These are phyloP conservation scores for Papilionanthe hybrid DNA, from an alignment of 116 monocot species.

Conservation along the genomic window DNA sequence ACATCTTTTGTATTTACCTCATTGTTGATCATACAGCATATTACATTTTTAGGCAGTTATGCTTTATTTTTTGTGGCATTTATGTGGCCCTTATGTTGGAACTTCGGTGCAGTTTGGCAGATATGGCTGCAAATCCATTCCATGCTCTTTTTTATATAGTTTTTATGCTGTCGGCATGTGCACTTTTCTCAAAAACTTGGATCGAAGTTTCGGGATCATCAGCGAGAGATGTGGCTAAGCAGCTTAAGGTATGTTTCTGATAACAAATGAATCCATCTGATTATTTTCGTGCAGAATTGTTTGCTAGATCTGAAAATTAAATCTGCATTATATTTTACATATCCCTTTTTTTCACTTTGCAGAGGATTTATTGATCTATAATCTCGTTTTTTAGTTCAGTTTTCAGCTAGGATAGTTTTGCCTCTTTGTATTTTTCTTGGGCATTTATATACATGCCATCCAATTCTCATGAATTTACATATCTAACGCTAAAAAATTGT, in stretches of 20 bases:
- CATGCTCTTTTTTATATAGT: conserved; percentile 68
- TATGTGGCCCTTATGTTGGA: background rate
- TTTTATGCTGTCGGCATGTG: conserved; percentile 64
- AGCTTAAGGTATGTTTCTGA: conserved; percentile 44
- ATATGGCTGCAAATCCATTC: conserved; percentile 59
- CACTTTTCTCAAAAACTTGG: conserved; percentile 69
- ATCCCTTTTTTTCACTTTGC: too few species aligned
- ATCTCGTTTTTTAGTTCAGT: too few species aligned
- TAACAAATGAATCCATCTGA: too few species aligned
- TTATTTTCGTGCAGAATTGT: too few species aligned
- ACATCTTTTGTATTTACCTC: background rate
- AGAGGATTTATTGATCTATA: too few species aligned
- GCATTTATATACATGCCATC: too few species aligned
- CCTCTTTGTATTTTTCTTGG: too few species aligned
- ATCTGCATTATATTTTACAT: too few species aligned
- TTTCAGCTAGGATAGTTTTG: too few species aligned
- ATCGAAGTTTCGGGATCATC: conserved; percentile 68
- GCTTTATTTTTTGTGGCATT: background rate
- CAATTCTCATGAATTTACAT: too few species aligned
- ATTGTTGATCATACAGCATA: background rate
- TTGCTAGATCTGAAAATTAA: too few species aligned
- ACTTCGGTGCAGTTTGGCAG: conserved; percentile 36
- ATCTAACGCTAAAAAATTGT: too few species aligned
- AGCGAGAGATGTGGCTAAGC: conserved; percentile 67
- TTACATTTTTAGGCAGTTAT: background rate